Evolutionary conservation across 306 rosid genomes (phyloP), one percentile per base, ranked within the genome.

Genomic region (Prunus mongolica): DNA sequence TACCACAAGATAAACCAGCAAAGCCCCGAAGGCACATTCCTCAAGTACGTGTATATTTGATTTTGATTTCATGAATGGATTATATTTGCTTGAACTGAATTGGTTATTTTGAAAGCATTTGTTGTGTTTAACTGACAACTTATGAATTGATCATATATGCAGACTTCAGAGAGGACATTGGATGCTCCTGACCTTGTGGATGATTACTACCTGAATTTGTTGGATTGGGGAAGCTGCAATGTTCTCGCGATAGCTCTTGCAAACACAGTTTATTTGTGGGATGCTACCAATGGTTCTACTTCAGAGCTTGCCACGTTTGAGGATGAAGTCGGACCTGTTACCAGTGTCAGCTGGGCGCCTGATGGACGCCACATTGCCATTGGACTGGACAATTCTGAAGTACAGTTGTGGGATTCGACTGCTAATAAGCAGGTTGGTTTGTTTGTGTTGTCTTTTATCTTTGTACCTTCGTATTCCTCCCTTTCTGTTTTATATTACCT

Each of bases 141-240:
- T n/a, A 6, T 52, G 81, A 60, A 74, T 38, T 69, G n/a, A 25
- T 73, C 56, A 16, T 13, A 20, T 60, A 5, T 74, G 74, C 73
- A 90, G 97, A 87, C 88, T 67, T 92, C 96, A 14, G 96, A 90
- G 85, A 86, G 87, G 85, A 92, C 96, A 1, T 55, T 92, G 77
- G 97, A 90, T 79, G 97, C 97, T 69, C 97, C 96, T 30, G 93
- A 87, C 63, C 82, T 90, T 3, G 52, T 88, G 5, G 96, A 92
- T 24, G 96, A 92, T 32, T 92, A 85, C 81, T 90, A 88, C 80
- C 82, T 92, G 73, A 90, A 92, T 51, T 77, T 92, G 30, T 77
- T 92, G 75, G 96, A 92, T 56, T 92, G 97, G 97, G 91, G 92
- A 10, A 82, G 89, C 79, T 8, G 73, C 74, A 90, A 90, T 47